phyloP scores from a whole-genome alignment of 177 flowering plant species.

The Vitis hybrid region DNA sequence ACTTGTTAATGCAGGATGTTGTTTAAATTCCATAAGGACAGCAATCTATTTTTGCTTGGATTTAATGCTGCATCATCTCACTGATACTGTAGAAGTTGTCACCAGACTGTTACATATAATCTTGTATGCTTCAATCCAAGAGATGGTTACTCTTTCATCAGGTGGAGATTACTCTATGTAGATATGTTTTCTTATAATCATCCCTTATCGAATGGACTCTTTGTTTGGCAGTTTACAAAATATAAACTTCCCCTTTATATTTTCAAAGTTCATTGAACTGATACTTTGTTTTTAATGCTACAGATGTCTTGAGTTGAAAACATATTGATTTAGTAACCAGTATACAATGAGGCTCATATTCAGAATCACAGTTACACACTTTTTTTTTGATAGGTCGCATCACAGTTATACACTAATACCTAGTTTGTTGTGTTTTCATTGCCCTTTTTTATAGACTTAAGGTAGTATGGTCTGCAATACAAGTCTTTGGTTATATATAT shows the following conservation, averaged over 20 bases:
- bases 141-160: neutral
- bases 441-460: neutral
- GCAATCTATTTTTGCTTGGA: neutral
- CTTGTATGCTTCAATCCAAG: neutral
- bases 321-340: neutral
- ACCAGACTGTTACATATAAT: neutral
- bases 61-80: constrained; percentile 5
- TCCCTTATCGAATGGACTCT: neutral
- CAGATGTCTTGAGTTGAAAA: neutral
- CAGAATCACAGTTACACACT: neutral
- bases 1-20: constrained; percentile 4
- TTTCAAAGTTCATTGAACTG: neutral
- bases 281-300: neutral
- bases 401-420: neutral
- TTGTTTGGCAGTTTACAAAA: neutral
- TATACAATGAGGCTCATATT: neutral
- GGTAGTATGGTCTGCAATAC: neutral
- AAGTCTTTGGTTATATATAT: neutral
- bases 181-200: too few relatives aligned
- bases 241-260: neutral
- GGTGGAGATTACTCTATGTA: neutral
- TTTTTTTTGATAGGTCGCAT: too few relatives aligned
- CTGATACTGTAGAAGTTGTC: neutral
- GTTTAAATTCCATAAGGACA: neutral
- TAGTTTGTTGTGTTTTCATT: neutral